Evolutionary conservation across 2,329 filamentous ascomycete species (phyloP), one percentile per base, ranked within the genome.

Genomic region (Neopestalotiopsis sp.): DNA sequence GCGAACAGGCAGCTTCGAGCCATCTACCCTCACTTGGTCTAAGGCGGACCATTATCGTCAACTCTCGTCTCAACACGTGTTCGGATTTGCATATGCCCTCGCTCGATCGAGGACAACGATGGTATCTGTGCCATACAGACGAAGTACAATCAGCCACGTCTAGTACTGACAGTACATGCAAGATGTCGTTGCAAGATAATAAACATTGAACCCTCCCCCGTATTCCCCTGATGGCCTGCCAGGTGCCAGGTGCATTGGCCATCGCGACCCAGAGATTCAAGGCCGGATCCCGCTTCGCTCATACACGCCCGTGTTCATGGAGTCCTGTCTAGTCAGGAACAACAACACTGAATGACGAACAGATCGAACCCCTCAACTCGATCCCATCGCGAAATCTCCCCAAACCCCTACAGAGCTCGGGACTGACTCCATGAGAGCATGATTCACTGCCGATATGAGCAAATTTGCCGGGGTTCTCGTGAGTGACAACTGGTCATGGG

Each of bases 401-500:
- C 45, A 53, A 17, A 53, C 45, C 45, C 45, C 45, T 24, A 53
- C 45, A 53, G 17, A 28, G 24, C 24, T 28, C 24, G 24, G 24
- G 24, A 28, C 24, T 17, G 45, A 53, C 45, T 53, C 45, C 45
- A 53, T 53, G 45, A n/a, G 45, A n/a, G 14, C 45, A 53, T 53
- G 45, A 53, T 53, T 28, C 45, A 53, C 45, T 53, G 45, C 45
- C 45, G 45, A 53, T 53, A 53, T 53, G 45, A 53, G 45, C 45
- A 53, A 53, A 53, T 53, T 9, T 53, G n/a, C 45, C n/a, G n/a
- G 45, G 45, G 45, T n/a, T 53, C 45, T n/a, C n/a, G 7, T 53
- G 45, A 53, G 24, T 49, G 45, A 53, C 45, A 53, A 53, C 45
- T 53, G 45, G 45, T 28, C n/a, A 17, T 2, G 14, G n/a, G 45